A percentile compares a stretch with the other conserved stretches of the same genome.
These are phyloP conservation scores for Phytophthora sp. DNA, from an alignment of 352 stramenopile species.

Conservation along the genomic window DNA sequence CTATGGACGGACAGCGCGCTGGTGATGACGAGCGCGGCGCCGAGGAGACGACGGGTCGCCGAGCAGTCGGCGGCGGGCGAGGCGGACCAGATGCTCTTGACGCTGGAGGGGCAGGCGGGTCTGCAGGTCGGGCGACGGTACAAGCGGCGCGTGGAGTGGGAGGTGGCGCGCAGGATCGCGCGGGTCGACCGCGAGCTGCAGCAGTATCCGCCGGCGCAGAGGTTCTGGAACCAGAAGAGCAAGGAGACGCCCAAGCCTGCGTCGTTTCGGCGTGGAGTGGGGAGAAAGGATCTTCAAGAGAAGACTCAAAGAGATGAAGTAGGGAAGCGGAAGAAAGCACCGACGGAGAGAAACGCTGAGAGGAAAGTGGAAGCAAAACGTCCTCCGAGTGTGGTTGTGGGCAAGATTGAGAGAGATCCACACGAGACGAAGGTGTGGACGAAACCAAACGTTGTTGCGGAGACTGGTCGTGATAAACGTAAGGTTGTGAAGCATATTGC, in stretches of 20 bases:
- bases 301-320: neutral
- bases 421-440: neutral
- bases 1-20: conserved; percentile 59
- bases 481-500: conserved; percentile 4
- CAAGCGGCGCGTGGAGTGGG: conserved; percentile 64
- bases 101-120: conserved; percentile 17
- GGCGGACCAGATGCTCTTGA: conserved; percentile 27
- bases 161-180: conserved; percentile 72
- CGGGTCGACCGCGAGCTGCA: conserved; percentile 69
- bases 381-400: too few species aligned
- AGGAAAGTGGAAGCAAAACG: too few species aligned
- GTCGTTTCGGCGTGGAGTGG: neutral
- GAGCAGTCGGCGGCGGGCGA: conserved; percentile 15
- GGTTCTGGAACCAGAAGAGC: conserved; percentile 65
- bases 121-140: conserved; percentile 41
- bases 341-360: neutral
- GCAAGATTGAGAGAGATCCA: too few species aligned
- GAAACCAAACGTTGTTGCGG: conserved; percentile 3
- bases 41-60: neutral
- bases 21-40: conserved; percentile 35
- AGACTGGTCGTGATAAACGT: neutral
- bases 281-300: neutral
- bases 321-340: neutral
- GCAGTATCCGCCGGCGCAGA: conserved; percentile 46
- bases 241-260: conserved; percentile 11